phyloP scores from a whole-genome alignment of 139 green algal genomes.

The Limnomonas spitsbergensis region DNA sequence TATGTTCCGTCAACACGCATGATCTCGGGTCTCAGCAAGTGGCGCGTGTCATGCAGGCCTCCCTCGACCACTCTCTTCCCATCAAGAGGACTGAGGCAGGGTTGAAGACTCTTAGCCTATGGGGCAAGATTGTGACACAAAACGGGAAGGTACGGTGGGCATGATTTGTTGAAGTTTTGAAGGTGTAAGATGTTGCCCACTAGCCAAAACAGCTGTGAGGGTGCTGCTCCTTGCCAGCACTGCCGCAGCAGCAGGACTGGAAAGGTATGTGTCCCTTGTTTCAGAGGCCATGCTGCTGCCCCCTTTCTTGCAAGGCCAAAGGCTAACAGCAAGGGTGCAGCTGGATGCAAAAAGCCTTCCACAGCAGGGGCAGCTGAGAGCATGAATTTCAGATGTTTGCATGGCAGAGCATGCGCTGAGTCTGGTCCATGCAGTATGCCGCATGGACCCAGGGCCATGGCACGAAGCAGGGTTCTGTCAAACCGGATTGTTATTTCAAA shows the following conservation, averaged over 20 bases:
- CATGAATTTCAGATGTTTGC: no score
- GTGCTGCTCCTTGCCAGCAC: no score
- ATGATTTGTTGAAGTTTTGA: not conserved
- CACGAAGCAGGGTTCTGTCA: no score
- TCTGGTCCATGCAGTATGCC: no score
- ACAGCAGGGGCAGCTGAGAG: no score
- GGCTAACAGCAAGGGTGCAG: no score
- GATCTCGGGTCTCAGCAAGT: not conserved
- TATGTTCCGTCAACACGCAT: not conserved
- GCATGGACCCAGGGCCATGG: no score
- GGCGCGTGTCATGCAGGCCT: slow-evolving; percentile 39
- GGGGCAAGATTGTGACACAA: slow-evolving; percentile 51
- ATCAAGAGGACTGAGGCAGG: slow-evolving; percentile 64
- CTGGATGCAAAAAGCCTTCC: no score
- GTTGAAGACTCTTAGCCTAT: slow-evolving; percentile 52
- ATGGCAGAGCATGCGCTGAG: no score
- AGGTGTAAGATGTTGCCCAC: no score
- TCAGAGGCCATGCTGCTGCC: not conserved
- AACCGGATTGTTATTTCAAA: no score
- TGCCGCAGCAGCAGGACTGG: not conserved
- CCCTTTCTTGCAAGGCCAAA: not conserved
- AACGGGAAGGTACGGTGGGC: slow-evolving; percentile 63
- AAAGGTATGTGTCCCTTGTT: not conserved
- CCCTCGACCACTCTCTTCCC: slow-evolving; percentile 57
- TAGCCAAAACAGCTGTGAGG: no score